A percentile compares a stretch with the other conserved stretches of the same genome.
Conservation (phyloP, 2,329 filamentous ascomycete genomes). For the Rutstroemia sp. region DNA sequence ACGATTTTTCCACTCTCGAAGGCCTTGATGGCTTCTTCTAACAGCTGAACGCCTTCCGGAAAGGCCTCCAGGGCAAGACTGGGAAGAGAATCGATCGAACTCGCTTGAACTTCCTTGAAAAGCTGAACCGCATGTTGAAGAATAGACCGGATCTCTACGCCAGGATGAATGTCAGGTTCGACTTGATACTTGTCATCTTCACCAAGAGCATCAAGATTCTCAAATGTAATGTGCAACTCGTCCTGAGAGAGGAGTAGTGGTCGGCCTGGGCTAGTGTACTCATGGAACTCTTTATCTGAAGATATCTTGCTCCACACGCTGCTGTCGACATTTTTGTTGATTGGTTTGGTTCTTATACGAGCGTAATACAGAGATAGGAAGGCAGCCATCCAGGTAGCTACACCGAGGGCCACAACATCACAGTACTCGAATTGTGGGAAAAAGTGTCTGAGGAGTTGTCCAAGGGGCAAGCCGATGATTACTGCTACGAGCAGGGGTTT, state of each 20-base stretch:
- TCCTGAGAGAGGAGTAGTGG: conserved; percentile 5
- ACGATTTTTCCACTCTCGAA: conserved; percentile 20
- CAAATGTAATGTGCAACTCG: conserved; percentile 5
- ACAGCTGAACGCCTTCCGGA: conserved; percentile 31
- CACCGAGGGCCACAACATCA: conserved; percentile 40
- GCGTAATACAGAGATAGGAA: conserved; percentile 23
- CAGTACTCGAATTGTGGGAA: conserved; percentile 36
- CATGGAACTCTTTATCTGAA: conserved; percentile 4
- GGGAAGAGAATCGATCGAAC: conserved; percentile 7
- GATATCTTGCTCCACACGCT: conserved; percentile 3
- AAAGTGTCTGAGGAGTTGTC: conserved; percentile 36
- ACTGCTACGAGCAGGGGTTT: conserved; percentile 40
- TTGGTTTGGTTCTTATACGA: background rate
- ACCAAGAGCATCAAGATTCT: conserved; percentile 1
- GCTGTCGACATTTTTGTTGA: background rate
- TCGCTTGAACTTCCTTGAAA: conserved; percentile 4
- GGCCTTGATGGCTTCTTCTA: conserved; percentile 18
- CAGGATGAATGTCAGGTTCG: conserved; percentile 2
- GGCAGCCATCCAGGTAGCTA: conserved; percentile 44
- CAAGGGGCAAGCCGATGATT: conserved; percentile 38
- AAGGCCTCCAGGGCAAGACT: conserved; percentile 35
- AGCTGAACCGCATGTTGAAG: conserved; percentile 3
- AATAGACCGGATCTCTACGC: conserved; percentile 4
- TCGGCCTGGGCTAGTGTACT: conserved; percentile 7
- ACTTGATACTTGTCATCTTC: conserved; percentile 6